These are phyloP conservation scores for Exophiala spinifera DNA, from an alignment of 2,329 filamentous ascomycete genomes.

Conservation along the genomic window DNA sequence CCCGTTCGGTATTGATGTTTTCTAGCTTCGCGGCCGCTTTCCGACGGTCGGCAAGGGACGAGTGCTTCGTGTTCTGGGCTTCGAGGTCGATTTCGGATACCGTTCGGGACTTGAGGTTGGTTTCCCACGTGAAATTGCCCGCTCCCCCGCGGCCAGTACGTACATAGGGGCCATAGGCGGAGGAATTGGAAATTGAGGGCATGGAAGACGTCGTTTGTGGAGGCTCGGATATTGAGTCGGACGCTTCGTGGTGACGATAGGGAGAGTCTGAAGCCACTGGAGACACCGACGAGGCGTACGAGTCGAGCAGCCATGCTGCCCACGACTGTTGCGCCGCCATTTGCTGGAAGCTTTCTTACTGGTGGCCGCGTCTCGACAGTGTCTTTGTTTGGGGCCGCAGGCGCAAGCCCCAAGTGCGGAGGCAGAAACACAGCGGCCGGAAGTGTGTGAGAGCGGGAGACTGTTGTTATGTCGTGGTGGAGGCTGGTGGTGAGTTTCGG, in stretches of 20 bases:
- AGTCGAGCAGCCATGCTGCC: constrained; percentile 30
- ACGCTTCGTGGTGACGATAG: constrained; percentile 20
- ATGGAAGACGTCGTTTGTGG: constrained; percentile 9
- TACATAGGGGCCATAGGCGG: constrained; percentile 40
- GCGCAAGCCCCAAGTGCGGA: not conserved
- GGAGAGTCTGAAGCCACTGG: constrained; percentile 17
- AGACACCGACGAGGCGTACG: constrained; percentile 26
- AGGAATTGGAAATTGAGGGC: constrained; percentile 26
- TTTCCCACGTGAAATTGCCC: constrained; percentile 59
- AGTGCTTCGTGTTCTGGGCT: constrained; percentile 32
- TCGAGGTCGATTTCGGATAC: constrained; percentile 42
- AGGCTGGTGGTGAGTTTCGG: too few species aligned
- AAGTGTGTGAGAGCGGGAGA: too few species aligned
- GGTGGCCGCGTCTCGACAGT: constrained; percentile 6
- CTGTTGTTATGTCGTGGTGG: too few species aligned
- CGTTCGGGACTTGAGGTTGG: constrained; percentile 27
- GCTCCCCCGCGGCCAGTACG: constrained; percentile 61
- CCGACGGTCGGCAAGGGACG: constrained; percentile 22
- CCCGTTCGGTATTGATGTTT: constrained; percentile 23
- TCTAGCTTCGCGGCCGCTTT: constrained; percentile 24
- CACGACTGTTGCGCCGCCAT: constrained; percentile 22
- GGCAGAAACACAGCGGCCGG: too few species aligned
- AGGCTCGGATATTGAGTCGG: constrained; percentile 9
- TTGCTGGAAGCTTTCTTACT: not conserved
- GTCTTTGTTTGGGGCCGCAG: constrained; percentile 2